A percentile compares a stretch with the other conserved stretches of the same genome.
phyloP scores from a whole-genome alignment of 2,329 filamentous ascomycete genomes.

The Paramyrothecium roridum region DNA sequence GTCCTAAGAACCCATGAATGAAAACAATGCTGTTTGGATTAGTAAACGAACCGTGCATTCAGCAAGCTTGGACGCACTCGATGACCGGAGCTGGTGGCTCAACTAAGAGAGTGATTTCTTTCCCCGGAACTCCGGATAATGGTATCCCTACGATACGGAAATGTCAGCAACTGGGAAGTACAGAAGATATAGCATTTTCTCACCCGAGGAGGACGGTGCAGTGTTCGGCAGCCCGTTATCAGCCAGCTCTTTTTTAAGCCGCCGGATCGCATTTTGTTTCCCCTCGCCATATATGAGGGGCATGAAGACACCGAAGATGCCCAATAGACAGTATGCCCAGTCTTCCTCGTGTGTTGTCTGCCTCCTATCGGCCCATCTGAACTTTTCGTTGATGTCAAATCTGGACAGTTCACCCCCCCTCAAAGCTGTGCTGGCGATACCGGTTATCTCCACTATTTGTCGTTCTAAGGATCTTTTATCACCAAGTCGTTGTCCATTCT shows the following conservation, averaged over 20 bases:
- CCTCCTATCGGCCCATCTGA: conserved; percentile 12
- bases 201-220: not conserved
- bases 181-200: not conserved
- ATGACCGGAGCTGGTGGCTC: not conserved
- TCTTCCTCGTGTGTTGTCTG: conserved; percentile 10
- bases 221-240: not conserved
- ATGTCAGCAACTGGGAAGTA: too few relatives aligned
- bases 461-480: conserved; percentile 15
- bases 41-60: not conserved
- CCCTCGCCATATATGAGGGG: conserved; percentile 12
- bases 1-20: conserved; percentile 19
- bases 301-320: conserved; percentile 13
- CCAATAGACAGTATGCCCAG: conserved; percentile 12
- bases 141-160: too few relatives aligned
- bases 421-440: conserved; percentile 13
- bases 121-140: too few relatives aligned
- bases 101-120: not conserved
- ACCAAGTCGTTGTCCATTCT: conserved; percentile 12
- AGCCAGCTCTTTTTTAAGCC: conserved; percentile 6
- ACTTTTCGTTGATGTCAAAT: conserved; percentile 10
- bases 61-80: not conserved
- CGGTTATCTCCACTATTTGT: conserved; percentile 17
- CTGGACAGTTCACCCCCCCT: conserved; percentile 4
- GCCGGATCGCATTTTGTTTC: conserved; percentile 5
- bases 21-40: conserved; percentile 11